Conservation (phyloP, 108 stramenopile genomes). For the Schizochytrium sp. region DNA sequence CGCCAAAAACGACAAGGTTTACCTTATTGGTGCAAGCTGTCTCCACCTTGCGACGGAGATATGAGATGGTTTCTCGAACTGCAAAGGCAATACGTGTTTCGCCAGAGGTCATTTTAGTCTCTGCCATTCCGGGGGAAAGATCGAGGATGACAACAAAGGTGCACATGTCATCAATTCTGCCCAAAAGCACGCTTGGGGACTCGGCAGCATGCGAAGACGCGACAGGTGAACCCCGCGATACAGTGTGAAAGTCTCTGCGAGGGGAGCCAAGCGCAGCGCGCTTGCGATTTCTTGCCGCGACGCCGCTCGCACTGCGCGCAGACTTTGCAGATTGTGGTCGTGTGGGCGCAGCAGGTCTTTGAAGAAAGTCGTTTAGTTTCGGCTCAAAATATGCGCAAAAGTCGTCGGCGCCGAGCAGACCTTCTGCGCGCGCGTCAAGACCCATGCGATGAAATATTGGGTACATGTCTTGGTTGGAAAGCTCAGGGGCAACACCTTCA, state of each 20-base stretch:
- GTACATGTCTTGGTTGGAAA: not conserved
- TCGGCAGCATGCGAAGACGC: too few species aligned
- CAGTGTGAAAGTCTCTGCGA: not conserved
- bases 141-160: not conserved
- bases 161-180: not conserved
- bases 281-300: not conserved
- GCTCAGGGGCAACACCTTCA: not conserved
- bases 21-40: not conserved
- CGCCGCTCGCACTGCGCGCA: not conserved
- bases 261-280: not conserved
- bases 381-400: not conserved
- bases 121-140: not conserved
- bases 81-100: not conserved
- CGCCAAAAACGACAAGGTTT: not conserved
- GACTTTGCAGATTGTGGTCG: not conserved
- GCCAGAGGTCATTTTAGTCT: not conserved
- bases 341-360: not conserved
- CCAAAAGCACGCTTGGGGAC: not conserved
- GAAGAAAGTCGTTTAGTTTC: not conserved
- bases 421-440: not conserved
- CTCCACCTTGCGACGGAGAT: not conserved
- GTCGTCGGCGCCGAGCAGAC: not conserved
- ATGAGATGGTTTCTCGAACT: not conserved
- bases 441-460: conserved; percentile 1
- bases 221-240: not conserved